phyloP scores from a whole-genome alignment of 305 asterid species.

The Ilex paraguariensis region DNA sequence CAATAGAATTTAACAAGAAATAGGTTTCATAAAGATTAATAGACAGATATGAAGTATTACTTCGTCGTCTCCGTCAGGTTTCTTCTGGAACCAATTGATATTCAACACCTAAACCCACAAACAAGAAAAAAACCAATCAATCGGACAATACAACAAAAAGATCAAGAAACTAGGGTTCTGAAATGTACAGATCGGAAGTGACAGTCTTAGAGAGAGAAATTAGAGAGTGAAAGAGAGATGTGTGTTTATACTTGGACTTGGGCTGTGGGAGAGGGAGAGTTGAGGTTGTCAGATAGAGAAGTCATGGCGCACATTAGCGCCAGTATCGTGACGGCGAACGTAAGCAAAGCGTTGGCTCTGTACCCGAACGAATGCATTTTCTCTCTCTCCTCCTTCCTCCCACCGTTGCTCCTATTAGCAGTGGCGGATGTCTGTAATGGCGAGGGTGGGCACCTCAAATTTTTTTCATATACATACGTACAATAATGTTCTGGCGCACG shows the following conservation, averaged over 20 bases:
- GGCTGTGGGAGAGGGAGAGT: constrained; percentile 59
- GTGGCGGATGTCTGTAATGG: no score
- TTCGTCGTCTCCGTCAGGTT: constrained; percentile 98
- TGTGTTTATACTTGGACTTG: constrained; percentile 50
- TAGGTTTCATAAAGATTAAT: no score
- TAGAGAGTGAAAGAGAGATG: neutral
- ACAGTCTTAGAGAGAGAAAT: neutral
- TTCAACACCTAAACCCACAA: constrained; percentile 62
- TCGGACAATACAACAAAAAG: neutral
- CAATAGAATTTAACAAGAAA: no score
- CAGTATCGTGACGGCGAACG: constrained; percentile 69
- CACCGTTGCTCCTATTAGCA: no score
- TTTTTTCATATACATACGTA: no score
- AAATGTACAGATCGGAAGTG: constrained; percentile 9
- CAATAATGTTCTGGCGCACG: no score
- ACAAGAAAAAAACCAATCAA: neutral
- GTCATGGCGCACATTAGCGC: constrained; percentile 78
- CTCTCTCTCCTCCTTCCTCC: neutral
- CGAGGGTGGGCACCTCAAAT: no score
- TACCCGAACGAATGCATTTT: constrained; percentile 67
- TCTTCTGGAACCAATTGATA: constrained; percentile 98
- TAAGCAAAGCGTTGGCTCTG: constrained; percentile 77
- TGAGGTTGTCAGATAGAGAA: constrained; percentile 74
- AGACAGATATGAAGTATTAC: constrained; percentile 20
- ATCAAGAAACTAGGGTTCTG: constrained; percentile 3